A percentile compares a stretch with the other conserved stretches of the same genome.
These are phyloP conservation scores for Leavenworthia alabamica DNA, from an alignment of 345 rosid species.

Conservation along the genomic window DNA sequence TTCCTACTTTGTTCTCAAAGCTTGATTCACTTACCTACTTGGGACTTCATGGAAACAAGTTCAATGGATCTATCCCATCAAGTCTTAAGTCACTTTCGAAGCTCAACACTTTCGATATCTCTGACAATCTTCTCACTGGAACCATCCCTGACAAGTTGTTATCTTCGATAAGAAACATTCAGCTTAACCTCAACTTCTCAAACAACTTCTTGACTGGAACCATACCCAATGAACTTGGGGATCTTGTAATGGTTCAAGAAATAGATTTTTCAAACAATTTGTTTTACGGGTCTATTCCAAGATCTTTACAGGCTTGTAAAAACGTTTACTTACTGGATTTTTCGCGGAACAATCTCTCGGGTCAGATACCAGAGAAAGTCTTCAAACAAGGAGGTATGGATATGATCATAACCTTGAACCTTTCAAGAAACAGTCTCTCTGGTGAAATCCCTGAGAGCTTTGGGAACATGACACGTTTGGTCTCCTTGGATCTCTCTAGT, in stretches of 20 bases:
- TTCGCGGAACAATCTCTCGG: conserved; percentile 60
- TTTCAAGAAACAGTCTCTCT: conserved; percentile 53
- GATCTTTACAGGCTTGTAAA: conserved; percentile 49
- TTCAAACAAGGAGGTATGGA: conserved; percentile 34
- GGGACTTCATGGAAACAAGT: conserved; percentile 51
- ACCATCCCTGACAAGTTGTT: conserved; percentile 41
- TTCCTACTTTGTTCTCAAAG: conserved; percentile 45
- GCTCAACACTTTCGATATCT: conserved; percentile 57
- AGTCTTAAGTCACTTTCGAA: conserved; percentile 42
- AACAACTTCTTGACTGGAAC: conserved; percentile 51
- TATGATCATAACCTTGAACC: conserved; percentile 47
- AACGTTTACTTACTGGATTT: conserved; percentile 65
- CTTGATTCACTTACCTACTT: conserved; percentile 53
- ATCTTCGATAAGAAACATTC: conserved; percentile 41
- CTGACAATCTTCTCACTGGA: conserved; percentile 62
- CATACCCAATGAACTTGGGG: conserved; percentile 69
- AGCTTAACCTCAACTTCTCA: conserved; percentile 63
- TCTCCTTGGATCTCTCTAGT: conserved; percentile 56
- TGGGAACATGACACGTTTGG: conserved; percentile 41
- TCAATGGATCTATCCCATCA: conserved; percentile 65
- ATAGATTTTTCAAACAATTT: conserved; percentile 73
- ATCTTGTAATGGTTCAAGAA: conserved; percentile 55
- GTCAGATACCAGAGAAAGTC: conserved; percentile 40
- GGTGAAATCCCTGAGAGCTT: conserved; percentile 51
- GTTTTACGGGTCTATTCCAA: conserved; percentile 61